Evolutionary conservation across 2,329 filamentous ascomycete genomes (phyloP), one percentile per base, ranked within the genome.

Genomic region (Colletotrichum acutatum): DNA sequence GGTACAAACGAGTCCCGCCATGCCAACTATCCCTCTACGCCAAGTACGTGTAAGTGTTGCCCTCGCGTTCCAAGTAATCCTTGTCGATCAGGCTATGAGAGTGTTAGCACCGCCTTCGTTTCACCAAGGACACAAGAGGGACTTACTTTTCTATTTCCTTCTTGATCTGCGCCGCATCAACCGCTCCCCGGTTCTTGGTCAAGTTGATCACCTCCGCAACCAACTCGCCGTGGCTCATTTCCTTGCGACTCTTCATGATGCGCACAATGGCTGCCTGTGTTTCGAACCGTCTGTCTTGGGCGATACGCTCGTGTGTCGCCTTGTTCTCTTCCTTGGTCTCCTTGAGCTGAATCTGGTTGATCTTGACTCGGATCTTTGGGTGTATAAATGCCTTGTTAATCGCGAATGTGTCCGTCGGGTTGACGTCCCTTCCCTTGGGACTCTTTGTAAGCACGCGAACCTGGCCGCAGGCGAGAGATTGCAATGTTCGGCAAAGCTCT

Each of bases 281-380:
- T 85, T 99, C 97, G 78, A 97, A 98, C 79, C 98, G 95, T 63
- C 97, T 88, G 80, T 99, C 97, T 65, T 94, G 93, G 0, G 92
- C 92, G 5, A 99, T 94, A 56, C 95, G 90, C 82, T 98, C 93
- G 82, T 98, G 95, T 1, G 95, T 98, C 78, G 93, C 94, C 83
- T 95, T 94, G 84, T 98, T 98, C 84, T 99, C 97, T 79, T 96
- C 93, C 78, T 93, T 94, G 0, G 97, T 98, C 84, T 99, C 97
- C 84, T 97, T 97, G 63, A 98, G 89, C 83, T 99, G 97, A 77
- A 99, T 97, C 83, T 98, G 96, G 84, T 98, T 99, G 86, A 99
- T 98, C 86, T 99, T 99, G 84, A 99, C 92, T 69, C 95, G 91
- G 83, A 94, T 93, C 82, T 97, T 97, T 24, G 92, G 89, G 79